These are phyloP conservation scores for Neurospora tetraspora DNA, from an alignment of 495 filamentous ascomycete genomes.

Conservation along the genomic window DNA sequence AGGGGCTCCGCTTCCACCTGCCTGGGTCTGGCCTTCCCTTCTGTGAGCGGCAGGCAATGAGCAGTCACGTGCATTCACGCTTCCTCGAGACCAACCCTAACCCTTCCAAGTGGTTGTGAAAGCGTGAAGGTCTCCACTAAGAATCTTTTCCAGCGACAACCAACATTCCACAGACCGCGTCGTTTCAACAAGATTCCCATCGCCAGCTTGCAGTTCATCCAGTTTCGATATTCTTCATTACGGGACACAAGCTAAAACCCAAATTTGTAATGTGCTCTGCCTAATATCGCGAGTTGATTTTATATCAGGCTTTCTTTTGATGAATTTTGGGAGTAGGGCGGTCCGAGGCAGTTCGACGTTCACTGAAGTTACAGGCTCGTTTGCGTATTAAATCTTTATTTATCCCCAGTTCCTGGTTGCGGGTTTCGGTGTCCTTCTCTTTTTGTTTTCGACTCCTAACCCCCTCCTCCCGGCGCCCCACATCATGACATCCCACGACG, in stretches of 20 bases:
- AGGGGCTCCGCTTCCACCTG: slow-evolving; percentile 6
- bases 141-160: neutral
- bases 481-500: slow-evolving; percentile 68
- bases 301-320: neutral
- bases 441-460: neutral
- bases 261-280: neutral
- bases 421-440: neutral
- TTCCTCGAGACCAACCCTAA: neutral
- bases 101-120: neutral
- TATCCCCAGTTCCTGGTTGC: neutral
- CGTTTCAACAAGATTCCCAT: neutral
- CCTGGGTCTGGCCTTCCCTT: neutral
- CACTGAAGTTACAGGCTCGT: neutral
- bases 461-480: slow-evolving; percentile 3
- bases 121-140: neutral
- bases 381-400: neutral
- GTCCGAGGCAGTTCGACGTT: neutral
- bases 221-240: neutral
- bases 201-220: neutral
- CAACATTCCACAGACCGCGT: neutral
- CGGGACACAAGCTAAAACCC: neutral
- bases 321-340: neutral
- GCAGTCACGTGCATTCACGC: neutral
- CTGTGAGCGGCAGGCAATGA: neutral
- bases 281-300: neutral